These are phyloP conservation scores for Marasmius fiardii DNA, from an alignment of 1,284 basidiomycete species.

Conservation along the genomic window DNA sequence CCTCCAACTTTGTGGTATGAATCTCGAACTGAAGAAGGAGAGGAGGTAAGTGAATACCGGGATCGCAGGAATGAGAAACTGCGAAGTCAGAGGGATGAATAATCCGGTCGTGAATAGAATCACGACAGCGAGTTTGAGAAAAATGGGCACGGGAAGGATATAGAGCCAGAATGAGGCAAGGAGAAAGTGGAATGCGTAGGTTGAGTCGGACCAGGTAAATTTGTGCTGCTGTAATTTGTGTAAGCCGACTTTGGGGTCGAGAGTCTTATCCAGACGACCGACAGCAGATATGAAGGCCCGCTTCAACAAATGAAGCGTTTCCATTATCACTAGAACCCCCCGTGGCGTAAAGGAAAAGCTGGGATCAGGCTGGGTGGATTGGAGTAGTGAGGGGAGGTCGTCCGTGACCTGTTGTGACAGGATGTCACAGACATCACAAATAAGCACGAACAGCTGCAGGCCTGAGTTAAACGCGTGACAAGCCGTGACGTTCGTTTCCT, in stretches of 20 bases:
- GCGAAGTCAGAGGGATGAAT: conserved; percentile 84
- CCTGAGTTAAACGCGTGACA: not conserved
- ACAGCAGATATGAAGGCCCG: conserved; percentile 59
- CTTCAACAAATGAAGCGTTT: conserved; percentile 23
- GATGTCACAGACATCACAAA: not conserved
- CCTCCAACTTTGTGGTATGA: conserved; percentile 73
- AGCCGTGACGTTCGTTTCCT: not conserved
- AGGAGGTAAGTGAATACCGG: conserved; percentile 87
- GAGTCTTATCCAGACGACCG: conserved; percentile 72
- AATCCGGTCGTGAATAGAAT: conserved; percentile 66
- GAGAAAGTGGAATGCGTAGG: conserved; percentile 64
- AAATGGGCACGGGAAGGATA: conserved; percentile 72
- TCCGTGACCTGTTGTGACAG: not conserved
- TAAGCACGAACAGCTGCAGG: not conserved
- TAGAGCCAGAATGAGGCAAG: conserved; percentile 74
- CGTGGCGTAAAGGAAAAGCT: not conserved
- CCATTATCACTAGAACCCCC: not conserved
- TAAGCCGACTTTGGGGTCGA: conserved; percentile 71
- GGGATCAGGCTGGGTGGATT: not conserved
- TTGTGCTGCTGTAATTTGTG: conserved; percentile 55
- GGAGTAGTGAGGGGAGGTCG: not conserved
- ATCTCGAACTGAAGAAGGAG: conserved; percentile 83
- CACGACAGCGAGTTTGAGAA: conserved; percentile 83
- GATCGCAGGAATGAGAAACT: conserved; percentile 89
- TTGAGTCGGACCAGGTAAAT: conserved; percentile 57